A percentile compares a stretch with the other conserved stretches of the same genome.
phyloP scores from a whole-genome alignment of 306 rosid species.

The barrel medic (Medicago truncatula) region MtrunA17r5.0-ANR NC_053044.1:31337001-31337500 shows the following conservation, averaged over 20 bases:
- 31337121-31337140: too few relatives aligned
- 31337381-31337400: slow-evolving; percentile 24
- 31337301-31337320: neutral
- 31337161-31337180: neutral
- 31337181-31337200: neutral
- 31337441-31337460: slow-evolving; percentile 11
- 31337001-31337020: too few relatives aligned
- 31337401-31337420: neutral
- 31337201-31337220: neutral
- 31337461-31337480: slow-evolving; percentile 33
- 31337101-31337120: too few relatives aligned
- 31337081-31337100: too few relatives aligned
- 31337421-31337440: slow-evolving; percentile 4
- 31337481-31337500: slow-evolving; percentile 14
- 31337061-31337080: too few relatives aligned
- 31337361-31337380: slow-evolving; percentile 1
- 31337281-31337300: neutral
- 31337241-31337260: neutral
- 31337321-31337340: slow-evolving; percentile 12
- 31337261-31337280: neutral
- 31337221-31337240: neutral
- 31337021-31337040: too few relatives aligned
- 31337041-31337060: too few relatives aligned
- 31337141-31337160: neutral
- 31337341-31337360: slow-evolving; percentile 26